Conservation (phyloP, 441 rosid species). For the Pelargonium exstipulatum region DNA sequence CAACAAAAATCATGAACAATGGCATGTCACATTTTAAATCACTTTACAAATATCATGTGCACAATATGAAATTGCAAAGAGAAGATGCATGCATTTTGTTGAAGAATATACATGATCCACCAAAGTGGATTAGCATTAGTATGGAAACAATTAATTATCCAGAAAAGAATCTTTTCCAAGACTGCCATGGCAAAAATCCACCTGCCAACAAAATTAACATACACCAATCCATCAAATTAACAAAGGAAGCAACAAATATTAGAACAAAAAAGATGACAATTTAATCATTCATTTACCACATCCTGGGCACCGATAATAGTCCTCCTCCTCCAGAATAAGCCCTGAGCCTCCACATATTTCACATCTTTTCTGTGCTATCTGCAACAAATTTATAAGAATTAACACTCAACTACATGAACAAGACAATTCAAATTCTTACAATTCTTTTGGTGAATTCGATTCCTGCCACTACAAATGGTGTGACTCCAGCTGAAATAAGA, state of each 20-base stretch:
- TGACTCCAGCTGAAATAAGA: conserved; percentile 58
- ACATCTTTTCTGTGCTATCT: conserved; percentile 76
- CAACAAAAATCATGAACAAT: too few relatives aligned
- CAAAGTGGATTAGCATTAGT: too few relatives aligned
- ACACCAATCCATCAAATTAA: neutral
- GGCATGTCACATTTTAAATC: too few relatives aligned
- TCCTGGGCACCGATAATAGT: conserved; percentile 54
- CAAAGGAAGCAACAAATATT: neutral
- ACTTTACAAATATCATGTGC: too few relatives aligned
- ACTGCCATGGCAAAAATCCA: conserved; percentile 91
- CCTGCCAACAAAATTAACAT: conserved; percentile 28
- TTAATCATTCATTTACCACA: conserved; percentile 40
- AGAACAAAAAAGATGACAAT: neutral
- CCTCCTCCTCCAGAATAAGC: conserved; percentile 47
- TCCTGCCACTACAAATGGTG: conserved; percentile 81
- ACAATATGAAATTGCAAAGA: too few relatives aligned
- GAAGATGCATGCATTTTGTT: too few relatives aligned
- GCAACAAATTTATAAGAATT: conserved; percentile 16
- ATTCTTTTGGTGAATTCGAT: conserved; percentile 87
- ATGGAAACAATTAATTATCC: conserved; percentile 37
- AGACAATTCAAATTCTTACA: conserved; percentile 58
- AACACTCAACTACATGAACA: neutral
- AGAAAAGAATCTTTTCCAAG: conserved; percentile 85
- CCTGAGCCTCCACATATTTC: conserved; percentile 63
- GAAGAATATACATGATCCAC: too few relatives aligned